Evolutionary conservation across 495 filamentous ascomycete genomes (phyloP).

Genomic region (Penicillium subrubescens): DNA sequence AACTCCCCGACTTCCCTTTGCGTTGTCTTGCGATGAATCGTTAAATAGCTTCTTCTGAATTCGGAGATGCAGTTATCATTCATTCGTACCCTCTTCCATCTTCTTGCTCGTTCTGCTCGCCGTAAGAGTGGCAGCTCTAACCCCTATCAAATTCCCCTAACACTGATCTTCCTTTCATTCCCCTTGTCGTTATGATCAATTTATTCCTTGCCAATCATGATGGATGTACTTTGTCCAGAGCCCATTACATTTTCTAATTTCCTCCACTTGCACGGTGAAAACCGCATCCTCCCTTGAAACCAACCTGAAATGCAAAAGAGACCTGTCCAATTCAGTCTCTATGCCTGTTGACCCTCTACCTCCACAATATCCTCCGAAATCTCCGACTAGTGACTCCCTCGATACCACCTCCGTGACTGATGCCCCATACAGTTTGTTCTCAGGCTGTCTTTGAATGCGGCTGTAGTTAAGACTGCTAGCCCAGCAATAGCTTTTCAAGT

Average conservation of each 20-base stretch:
- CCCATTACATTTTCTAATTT: constrained; percentile 23
- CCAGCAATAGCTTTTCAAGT: constrained; percentile 31
- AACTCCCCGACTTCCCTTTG: constrained; percentile 1
- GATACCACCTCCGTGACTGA: constrained; percentile 31
- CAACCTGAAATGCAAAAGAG: constrained; percentile 10
- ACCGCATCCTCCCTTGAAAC: neutral
- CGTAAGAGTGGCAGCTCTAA: neutral
- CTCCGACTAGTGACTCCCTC: constrained; percentile 12
- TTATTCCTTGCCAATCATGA: constrained; percentile 28
- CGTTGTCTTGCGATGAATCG: constrained; percentile 9
- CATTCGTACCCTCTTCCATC: neutral
- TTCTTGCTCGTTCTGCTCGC: neutral
- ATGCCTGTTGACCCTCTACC: constrained; percentile 8
- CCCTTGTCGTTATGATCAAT: constrained; percentile 36
- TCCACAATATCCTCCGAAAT: neutral
- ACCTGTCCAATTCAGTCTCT: constrained; percentile 12
- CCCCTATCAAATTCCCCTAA: neutral
- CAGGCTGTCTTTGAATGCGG: constrained; percentile 5
- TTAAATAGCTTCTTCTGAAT: neutral
- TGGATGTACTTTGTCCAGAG: constrained; percentile 18
- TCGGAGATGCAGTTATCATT: constrained; percentile 7
- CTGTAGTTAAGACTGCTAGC: constrained; percentile 31
- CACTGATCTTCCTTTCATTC: constrained; percentile 15
- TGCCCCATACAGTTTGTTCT: constrained; percentile 44
- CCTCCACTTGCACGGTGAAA: constrained; percentile 3